A percentile compares a stretch with the other conserved stretches of the same genome.
Conservation (phyloP, 768 basidiomycete species). For the Auricularia cornea region DNA sequence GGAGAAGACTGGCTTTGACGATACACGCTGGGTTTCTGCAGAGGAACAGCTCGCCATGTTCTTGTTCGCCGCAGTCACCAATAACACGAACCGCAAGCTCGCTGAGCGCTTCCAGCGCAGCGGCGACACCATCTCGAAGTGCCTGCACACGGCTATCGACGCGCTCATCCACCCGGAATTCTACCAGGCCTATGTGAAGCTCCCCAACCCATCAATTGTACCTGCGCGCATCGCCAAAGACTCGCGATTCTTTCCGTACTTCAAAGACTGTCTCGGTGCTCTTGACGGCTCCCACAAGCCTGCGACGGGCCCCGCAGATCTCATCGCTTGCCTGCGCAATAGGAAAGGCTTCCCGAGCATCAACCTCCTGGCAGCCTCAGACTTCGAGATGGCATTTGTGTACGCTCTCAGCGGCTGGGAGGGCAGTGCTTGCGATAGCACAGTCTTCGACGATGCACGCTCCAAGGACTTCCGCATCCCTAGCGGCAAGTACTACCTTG, state of each 20-base stretch:
- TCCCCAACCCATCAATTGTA: slow-evolving; percentile 7
- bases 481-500: slow-evolving; percentile 10
- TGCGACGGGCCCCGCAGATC: no score
- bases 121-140: slow-evolving; percentile 32
- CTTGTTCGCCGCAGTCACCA: slow-evolving; percentile 22
- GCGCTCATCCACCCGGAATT: slow-evolving; percentile 19
- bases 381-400: slow-evolving; percentile 12
- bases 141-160: slow-evolving; percentile 24
- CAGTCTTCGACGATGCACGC: slow-evolving; percentile 9
- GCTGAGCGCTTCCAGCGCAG: slow-evolving; percentile 31
- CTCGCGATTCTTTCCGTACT: slow-evolving; percentile 24
- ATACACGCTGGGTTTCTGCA: slow-evolving; percentile 17
- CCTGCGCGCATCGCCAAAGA: slow-evolving; percentile 17
- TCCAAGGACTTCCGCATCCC: slow-evolving; percentile 11
- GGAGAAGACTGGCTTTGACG: slow-evolving; percentile 8
- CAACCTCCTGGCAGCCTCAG: slow-evolving; percentile 11
- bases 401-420: slow-evolving; percentile 16
- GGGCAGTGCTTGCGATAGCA: slow-evolving; percentile 5
- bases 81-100: slow-evolving; percentile 18
- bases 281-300: slow-evolving; percentile 25
- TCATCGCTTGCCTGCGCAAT: slow-evolving; percentile 1
- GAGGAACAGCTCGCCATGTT: slow-evolving; percentile 32
- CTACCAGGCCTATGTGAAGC: slow-evolving; percentile 18
- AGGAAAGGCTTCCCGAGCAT: slow-evolving; percentile 5
- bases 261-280: slow-evolving; percentile 26